Percentiles rank a stretch among this genome's conserved stretches.
phyloP scores from a whole-genome alignment of 2,329 filamentous ascomycete species.

The Aureobasidium pullulans region DNA sequence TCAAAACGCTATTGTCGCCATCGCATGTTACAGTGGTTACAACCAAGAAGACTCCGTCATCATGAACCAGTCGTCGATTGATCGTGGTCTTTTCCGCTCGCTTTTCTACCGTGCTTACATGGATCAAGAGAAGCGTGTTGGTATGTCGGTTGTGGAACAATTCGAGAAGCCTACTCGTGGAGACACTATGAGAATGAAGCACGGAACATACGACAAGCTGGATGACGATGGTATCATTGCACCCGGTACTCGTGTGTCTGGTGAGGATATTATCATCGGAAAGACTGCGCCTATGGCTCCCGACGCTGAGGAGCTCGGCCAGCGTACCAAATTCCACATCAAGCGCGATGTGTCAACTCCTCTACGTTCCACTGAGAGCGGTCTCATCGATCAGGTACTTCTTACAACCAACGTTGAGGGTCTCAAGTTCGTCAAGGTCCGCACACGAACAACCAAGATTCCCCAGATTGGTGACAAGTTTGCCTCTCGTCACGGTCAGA shows the following conservation, averaged over 20 bases:
- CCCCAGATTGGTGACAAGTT: conserved; percentile 99
- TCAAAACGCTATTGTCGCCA: conserved; percentile 97
- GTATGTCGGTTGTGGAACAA: conserved; percentile 82
- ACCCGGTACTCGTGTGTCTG: conserved; percentile 87
- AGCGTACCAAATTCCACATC: conserved; percentile 80
- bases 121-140: conserved; percentile 92
- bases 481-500: conserved; percentile 96
- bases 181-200: conserved; percentile 87
- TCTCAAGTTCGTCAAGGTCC: conserved; percentile 92
- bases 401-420: conserved; percentile 93
- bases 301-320: conserved; percentile 87
- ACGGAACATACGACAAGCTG: conserved; percentile 65
- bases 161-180: conserved; percentile 91
- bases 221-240: conserved; percentile 94
- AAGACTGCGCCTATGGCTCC: conserved; percentile 94
- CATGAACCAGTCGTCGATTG: conserved; percentile 99
- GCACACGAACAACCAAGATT: conserved; percentile 93
- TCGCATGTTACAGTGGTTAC: conserved; percentile 95
- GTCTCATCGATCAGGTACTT: conserved; percentile 89
- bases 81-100: conserved; percentile 93
- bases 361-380: conserved; percentile 88
- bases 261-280: conserved; percentile 97
- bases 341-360: conserved; percentile 96
- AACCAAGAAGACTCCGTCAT: conserved; percentile 99
- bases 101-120: conserved; percentile 97